Base-by-base conservation (phyloP, 1,284 basidiomycete genomes). In the Mycena sp. region DNA sequence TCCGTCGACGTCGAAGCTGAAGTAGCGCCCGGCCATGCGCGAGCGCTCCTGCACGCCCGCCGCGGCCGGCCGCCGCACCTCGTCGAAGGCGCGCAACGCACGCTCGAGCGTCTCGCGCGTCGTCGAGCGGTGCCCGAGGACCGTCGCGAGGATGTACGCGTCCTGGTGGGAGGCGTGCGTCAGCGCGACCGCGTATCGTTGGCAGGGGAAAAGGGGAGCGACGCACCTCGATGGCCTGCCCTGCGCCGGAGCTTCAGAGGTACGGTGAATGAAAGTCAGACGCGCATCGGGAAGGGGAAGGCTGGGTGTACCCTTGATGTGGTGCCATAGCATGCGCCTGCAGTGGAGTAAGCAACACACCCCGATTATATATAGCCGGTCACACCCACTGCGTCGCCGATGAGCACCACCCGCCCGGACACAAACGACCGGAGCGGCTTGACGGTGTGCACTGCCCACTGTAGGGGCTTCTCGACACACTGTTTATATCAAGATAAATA, bases 291-390 rank as follows among this genome's bases (percentile, higher is more conserved):
- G 17, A 12, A 45, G 16, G 23, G 35, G 38, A 6, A 28, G 40
- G 6, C 17, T 28, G 6, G 1, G 53, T 58, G 28, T 14, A 35
- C 21, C 83, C 84, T 69, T 83, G 80, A 71, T 83, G 80, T 2
- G 84, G 81, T 4, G 74, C 63, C 80, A 83, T 84, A 0, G 83
- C 84, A 66, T 87, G 85, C 6, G 83, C 83, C 85, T 86, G 51
- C 23, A 26, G 2, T 32, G 48, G 16, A 25, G 44, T 49, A 49
- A 59, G 26, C 37, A 44, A 25, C 37, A 40, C 29, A 21, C 38
- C 9, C 21, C 19, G 45, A 19, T 23, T 17, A 23, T 4, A 61
- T 26, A n/a, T 50, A 55, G 23, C n/a, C n/a, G n/a, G n/a, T n/a
- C n/a, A n/a, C 16, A 65, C 79, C 51, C 68, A 83, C 82, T 23